Conservation (phyloP, 2,329 filamentous ascomycete species). For the Cladosporium cucumerinum region DNA sequence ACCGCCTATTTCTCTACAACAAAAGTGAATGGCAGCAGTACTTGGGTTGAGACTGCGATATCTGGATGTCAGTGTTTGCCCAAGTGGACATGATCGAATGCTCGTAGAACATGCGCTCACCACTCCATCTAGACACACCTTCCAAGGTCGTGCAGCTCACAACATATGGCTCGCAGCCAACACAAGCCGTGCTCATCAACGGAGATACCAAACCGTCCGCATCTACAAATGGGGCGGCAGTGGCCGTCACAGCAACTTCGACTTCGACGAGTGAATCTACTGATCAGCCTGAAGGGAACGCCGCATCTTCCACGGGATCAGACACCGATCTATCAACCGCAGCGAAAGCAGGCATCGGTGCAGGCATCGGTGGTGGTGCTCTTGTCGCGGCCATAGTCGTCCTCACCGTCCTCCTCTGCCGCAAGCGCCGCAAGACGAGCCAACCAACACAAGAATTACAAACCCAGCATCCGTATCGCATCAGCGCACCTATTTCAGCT, state of each 20-base stretch:
- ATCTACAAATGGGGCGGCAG: conserved; percentile 21
- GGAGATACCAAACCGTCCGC: conserved; percentile 20
- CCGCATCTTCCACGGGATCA: neutral
- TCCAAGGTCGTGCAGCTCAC: conserved; percentile 23
- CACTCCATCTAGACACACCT: conserved; percentile 22
- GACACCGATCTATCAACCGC: conserved; percentile 21
- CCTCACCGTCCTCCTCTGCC: conserved; percentile 18
- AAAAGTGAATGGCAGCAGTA: conserved; percentile 20
- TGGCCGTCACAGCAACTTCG: neutral
- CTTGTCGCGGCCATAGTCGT: conserved; percentile 21
- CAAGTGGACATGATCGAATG: neutral
- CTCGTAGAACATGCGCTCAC: conserved; percentile 9
- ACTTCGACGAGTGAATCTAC: conserved; percentile 7
- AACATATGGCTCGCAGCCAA: conserved; percentile 23
- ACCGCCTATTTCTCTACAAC: conserved; percentile 28
- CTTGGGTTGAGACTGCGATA: conserved; percentile 26
- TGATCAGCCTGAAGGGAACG: neutral
- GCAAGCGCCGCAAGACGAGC: conserved; percentile 17
- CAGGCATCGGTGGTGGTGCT: conserved; percentile 21
- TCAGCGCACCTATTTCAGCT: conserved; percentile 18
- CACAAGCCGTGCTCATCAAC: conserved; percentile 20
- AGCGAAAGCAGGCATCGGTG: conserved; percentile 27
- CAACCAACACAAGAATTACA: conserved; percentile 8
- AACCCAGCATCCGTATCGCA: conserved; percentile 2
- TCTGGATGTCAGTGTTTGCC: conserved; percentile 24